Percentiles rank a stretch among this genome's conserved stretches.
Evolutionary conservation across 495 filamentous ascomycete genomes (phyloP).

Genomic region (Cetradonia linearis): DNA sequence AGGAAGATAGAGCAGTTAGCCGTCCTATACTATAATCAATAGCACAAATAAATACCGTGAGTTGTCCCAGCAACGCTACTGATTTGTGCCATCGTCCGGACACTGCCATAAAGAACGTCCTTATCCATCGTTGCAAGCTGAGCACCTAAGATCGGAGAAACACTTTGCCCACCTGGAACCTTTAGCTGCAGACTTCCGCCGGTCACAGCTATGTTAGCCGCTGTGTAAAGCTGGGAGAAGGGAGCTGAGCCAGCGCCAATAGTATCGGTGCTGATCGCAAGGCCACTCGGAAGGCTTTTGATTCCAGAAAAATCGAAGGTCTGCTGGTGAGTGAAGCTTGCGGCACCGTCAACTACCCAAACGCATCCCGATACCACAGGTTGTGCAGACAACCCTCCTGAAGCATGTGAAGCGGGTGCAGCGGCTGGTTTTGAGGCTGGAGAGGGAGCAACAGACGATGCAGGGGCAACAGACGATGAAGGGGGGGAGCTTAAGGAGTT

Average conservation of each 20-base stretch:
- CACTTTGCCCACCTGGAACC: slow-evolving; percentile 21
- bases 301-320: slow-evolving; percentile 13
- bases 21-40: background rate
- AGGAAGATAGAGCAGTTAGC: background rate
- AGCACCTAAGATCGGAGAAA: slow-evolving; percentile 17
- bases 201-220: slow-evolving; percentile 15
- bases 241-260: slow-evolving; percentile 9
- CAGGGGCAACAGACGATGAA: background rate
- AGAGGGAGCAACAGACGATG: background rate
- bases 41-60: slow-evolving; percentile 2
- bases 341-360: slow-evolving; percentile 12
- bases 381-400: background rate
- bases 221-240: slow-evolving; percentile 12
- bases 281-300: slow-evolving; percentile 11
- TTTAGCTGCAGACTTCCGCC: slow-evolving; percentile 18
- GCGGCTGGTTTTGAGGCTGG: background rate
- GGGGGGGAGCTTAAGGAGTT: background rate
- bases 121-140: slow-evolving; percentile 15
- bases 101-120: slow-evolving; percentile 23
- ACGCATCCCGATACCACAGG: slow-evolving; percentile 8
- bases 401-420: background rate
- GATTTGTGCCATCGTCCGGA: slow-evolving; percentile 19
- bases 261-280: slow-evolving; percentile 10
- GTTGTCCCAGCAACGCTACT: slow-evolving; percentile 18
- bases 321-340: slow-evolving; percentile 16